Evolutionary conservation across 192 early-diverging fungal genomes (phyloP).

Genomic region (Podila clonocystis): DNA sequence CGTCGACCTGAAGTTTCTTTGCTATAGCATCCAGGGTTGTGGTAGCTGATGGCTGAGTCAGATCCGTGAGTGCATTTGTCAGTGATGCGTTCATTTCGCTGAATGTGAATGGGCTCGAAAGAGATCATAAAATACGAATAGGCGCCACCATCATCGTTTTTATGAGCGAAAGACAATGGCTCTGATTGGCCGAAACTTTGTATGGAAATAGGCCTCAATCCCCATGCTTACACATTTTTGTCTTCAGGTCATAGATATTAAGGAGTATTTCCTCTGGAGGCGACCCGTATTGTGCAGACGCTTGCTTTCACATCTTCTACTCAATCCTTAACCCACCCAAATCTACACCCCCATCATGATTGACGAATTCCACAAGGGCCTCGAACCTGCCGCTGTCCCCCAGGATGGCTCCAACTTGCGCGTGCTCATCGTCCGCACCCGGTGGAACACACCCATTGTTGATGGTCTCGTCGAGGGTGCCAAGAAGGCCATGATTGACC

Average conservation of each 20-base stretch:
- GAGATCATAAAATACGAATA: background rate
- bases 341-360: constrained; percentile 20
- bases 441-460: constrained; percentile 94
- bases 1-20: constrained; percentile 29
- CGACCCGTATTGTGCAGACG: background rate
- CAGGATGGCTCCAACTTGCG: constrained; percentile 75
- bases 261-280: too few species aligned
- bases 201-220: too few species aligned
- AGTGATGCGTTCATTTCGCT: background rate
- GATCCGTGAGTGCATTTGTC: background rate
- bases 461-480: constrained; percentile 83
- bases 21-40: constrained; percentile 18
- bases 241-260: too few species aligned
- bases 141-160: too few species aligned
- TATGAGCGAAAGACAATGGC: too few species aligned
- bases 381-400: constrained; percentile 59
- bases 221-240: too few species aligned
- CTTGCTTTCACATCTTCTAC: background rate
- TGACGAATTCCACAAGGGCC: constrained; percentile 79
- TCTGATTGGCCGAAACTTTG: too few species aligned
- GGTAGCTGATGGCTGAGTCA: background rate
- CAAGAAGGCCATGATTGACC: constrained; percentile 66
- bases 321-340: background rate
- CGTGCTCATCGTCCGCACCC: constrained; percentile 89
- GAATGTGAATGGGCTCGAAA: background rate